Base-by-base conservation (phyloP, 495 filamentous ascomycete genomes). In the Eremomyces bilateralis region DNA sequence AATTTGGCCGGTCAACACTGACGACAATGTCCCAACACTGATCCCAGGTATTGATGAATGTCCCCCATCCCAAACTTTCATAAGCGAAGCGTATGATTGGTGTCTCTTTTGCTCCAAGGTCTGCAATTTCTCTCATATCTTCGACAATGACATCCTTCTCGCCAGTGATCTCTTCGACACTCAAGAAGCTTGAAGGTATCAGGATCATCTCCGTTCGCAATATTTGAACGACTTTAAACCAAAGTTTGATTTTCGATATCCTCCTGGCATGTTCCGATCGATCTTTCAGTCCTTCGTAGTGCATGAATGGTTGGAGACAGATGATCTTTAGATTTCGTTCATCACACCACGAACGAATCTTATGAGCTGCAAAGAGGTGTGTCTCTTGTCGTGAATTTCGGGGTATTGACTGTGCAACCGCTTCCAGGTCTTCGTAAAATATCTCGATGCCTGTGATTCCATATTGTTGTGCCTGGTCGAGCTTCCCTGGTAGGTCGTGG, bases 351-450 rank as follows among this genome's bases (percentile, higher is more conserved):
- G 45, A 40, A 6, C 54, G 54, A 21, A 77, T 63, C 21, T 61
- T 49, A 1, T 51, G 47, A 19, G 77, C 75, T 3, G 79, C 78
- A 6, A 58, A 48, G 50, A 27, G 51, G 36, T 35, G 48, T 24
- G 40, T 58, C 17, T 52, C 45, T 29, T 29, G 53, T 3, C 45
- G 42, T 29, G 16, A 18, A 8, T 44, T 43, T 10, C 37, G 30
- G 12, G 38, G 4, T 29, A 48, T 15, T 25, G 31, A 25, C 20
- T 50, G 42, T 4, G 74, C 73, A 19, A 77, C 42, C 46, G 69
- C 64, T 40, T 66, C 57, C 20, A 84, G 64, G 53, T 90, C 80
- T 53, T 85, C 80, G 50, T 73, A 71, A 60, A 81, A 82, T 21
- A 82, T 60, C 51, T 85, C 80, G 42, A 84, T 69, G 27, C 72